These are phyloP conservation scores for Diaporthe sp. DNA, from an alignment of 2,329 filamentous ascomycete species.

Conservation along the genomic window DNA sequence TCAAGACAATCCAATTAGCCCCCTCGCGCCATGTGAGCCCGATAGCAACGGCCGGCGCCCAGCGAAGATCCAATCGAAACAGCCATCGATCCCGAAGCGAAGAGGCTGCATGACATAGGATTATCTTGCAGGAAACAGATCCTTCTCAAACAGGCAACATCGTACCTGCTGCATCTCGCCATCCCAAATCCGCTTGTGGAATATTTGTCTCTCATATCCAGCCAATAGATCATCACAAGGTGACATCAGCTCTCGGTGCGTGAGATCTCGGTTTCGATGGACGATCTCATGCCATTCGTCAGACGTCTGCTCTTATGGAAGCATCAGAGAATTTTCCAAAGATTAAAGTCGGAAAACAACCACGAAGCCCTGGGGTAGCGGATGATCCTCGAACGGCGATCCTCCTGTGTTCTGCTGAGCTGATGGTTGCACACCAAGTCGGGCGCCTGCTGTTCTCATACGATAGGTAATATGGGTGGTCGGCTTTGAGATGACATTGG, in stretches of 20 bases:
- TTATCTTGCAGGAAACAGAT: slow-evolving; percentile 1
- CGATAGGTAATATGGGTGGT: not conserved
- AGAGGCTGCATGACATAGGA: not conserved
- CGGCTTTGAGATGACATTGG: not conserved
- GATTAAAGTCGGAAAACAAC: not conserved
- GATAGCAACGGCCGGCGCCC: not conserved
- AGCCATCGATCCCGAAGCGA: not conserved
- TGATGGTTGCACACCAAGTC: not conserved
- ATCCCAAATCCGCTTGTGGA: not conserved
- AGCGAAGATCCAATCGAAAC: not conserved
- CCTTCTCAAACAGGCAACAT: not conserved
- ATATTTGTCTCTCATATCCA: not conserved
- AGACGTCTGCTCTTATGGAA: not conserved
- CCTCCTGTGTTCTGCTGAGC: not conserved
- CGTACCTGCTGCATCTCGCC: not conserved
- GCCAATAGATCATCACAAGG: not conserved
- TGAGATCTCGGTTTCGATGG: not conserved
- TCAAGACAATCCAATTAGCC: not conserved
- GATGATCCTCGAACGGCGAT: not conserved
- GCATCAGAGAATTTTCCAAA: not conserved
- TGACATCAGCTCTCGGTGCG: not conserved
- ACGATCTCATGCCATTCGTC: not conserved
- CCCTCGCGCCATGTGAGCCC: not conserved
- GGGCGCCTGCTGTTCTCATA: not conserved
- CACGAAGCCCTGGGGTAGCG: not conserved